Evolutionary conservation across 164 flowering plant species (phyloP).

Genomic region (Echeveria elegans): DNA sequence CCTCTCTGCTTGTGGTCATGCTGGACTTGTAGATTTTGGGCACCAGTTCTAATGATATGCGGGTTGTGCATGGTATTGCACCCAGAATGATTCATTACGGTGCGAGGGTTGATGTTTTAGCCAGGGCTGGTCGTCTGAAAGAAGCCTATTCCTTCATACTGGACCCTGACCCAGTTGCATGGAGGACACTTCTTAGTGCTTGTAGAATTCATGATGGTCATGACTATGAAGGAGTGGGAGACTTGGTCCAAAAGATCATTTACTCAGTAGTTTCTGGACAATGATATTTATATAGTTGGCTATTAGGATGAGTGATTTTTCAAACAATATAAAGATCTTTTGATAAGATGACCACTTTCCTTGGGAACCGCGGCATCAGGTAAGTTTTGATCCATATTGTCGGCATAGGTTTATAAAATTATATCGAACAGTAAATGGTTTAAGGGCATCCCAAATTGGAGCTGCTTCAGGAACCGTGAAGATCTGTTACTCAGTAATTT

Average conservation of each 20-base stretch:
- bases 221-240: slow-evolving; percentile 23
- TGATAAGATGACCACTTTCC: slow-evolving; percentile 5
- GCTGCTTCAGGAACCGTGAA: neutral
- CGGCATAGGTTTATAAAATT: too few relatives aligned
- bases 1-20: slow-evolving; percentile 69
- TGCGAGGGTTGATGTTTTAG: slow-evolving; percentile 64
- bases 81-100: slow-evolving; percentile 55
- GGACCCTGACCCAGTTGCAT: slow-evolving; percentile 42
- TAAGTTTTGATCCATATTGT: too few relatives aligned
- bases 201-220: slow-evolving; percentile 35
- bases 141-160: slow-evolving; percentile 49
- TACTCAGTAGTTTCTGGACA: slow-evolving; percentile 53
- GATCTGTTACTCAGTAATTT: neutral
- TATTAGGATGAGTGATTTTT: slow-evolving; percentile 19
- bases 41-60: slow-evolving; percentile 45
- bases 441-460: neutral
- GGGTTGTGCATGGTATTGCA: slow-evolving; percentile 31
- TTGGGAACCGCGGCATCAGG: neutral
- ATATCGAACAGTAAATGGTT: neutral
- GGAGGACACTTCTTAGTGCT: slow-evolving; percentile 58
- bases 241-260: slow-evolving; percentile 31
- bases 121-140: slow-evolving; percentile 48
- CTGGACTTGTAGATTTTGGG: slow-evolving; percentile 52
- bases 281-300: slow-evolving; percentile 23
- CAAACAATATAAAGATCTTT: neutral